phyloP scores from a whole-genome alignment of 106 monocot genomes.

The Dactylorhiza incarnata region DNA sequence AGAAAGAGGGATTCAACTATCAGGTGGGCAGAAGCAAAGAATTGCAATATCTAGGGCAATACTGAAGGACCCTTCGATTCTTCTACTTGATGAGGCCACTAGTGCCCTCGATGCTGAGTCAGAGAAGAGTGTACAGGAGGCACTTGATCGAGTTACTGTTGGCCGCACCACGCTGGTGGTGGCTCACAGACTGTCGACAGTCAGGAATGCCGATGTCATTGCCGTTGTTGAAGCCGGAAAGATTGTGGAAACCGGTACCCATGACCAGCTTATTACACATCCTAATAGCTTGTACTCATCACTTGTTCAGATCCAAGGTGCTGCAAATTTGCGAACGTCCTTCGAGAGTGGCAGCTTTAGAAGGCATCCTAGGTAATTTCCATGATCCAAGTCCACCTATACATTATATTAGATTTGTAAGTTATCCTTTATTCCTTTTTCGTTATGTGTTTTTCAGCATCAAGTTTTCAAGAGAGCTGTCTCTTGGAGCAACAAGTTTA shows the following conservation, averaged over 20 bases:
- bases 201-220: slow-evolving; percentile 70
- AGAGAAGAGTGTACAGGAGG: slow-evolving; percentile 74
- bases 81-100: slow-evolving; percentile 94
- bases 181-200: slow-evolving; percentile 61
- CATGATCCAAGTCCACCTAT: background rate
- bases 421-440: background rate
- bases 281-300: slow-evolving; percentile 53
- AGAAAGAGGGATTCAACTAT: slow-evolving; percentile 66
- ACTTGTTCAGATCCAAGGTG: slow-evolving; percentile 65
- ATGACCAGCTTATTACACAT: slow-evolving; percentile 67
- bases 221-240: slow-evolving; percentile 57
- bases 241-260: slow-evolving; percentile 74
- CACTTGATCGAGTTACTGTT: slow-evolving; percentile 75
- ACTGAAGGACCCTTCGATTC: slow-evolving; percentile 85
- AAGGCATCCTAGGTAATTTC: slow-evolving; percentile 45
- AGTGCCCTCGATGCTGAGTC: slow-evolving; percentile 75
- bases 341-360: slow-evolving; percentile 24
- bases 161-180: slow-evolving; percentile 70
- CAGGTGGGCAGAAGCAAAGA: slow-evolving; percentile 74
- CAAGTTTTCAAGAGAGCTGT: slow-evolving; percentile 65
- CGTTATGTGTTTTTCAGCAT: slow-evolving; percentile 23
- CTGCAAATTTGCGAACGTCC: slow-evolving; percentile 19
- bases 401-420: background rate
- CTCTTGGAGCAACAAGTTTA: slow-evolving; percentile 46
- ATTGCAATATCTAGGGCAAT: slow-evolving; percentile 88